Evolutionary conservation across 257 asterid genomes (phyloP).

Genomic region (Scutellaria minor): DNA sequence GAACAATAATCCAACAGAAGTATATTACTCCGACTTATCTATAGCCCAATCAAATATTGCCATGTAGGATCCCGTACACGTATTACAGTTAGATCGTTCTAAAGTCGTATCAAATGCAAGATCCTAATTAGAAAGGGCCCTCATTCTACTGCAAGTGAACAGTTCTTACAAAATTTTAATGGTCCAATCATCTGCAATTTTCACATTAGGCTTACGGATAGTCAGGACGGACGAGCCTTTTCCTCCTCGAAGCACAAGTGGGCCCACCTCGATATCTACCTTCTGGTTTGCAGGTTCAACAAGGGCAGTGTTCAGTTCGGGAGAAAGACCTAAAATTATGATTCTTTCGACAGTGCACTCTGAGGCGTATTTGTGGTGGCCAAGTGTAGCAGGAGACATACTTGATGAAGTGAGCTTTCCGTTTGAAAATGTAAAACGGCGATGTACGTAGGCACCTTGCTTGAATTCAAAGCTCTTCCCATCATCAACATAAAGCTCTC

Average conservation of each 20-base stretch:
- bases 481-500: constrained; percentile 87
- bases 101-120: constrained; percentile 10
- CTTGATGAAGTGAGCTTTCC: constrained; percentile 70
- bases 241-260: constrained; percentile 61
- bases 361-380: constrained; percentile 44
- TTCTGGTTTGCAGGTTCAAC: constrained; percentile 65
- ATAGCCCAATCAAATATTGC: neutral
- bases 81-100: constrained; percentile 13
- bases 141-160: constrained; percentile 28
- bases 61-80: constrained; percentile 16
- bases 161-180: constrained; percentile 62
- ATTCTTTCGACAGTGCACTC: constrained; percentile 77
- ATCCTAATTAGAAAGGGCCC: constrained; percentile 13
- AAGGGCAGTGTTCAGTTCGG: constrained; percentile 57
- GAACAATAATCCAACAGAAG: constrained; percentile 21
- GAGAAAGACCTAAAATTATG: constrained; percentile 61
- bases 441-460: constrained; percentile 75
- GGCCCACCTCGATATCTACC: constrained; percentile 64
- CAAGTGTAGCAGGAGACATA: constrained; percentile 41
- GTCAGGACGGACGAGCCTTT: constrained; percentile 49
- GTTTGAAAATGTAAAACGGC: constrained; percentile 60
- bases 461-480: constrained; percentile 91
- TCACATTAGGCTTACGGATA: constrained; percentile 79
- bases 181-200: constrained; percentile 70
- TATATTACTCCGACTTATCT: neutral